Base-by-base conservation (phyloP, 352 stramenopile species). In the Phytophthora vignae region DNA sequence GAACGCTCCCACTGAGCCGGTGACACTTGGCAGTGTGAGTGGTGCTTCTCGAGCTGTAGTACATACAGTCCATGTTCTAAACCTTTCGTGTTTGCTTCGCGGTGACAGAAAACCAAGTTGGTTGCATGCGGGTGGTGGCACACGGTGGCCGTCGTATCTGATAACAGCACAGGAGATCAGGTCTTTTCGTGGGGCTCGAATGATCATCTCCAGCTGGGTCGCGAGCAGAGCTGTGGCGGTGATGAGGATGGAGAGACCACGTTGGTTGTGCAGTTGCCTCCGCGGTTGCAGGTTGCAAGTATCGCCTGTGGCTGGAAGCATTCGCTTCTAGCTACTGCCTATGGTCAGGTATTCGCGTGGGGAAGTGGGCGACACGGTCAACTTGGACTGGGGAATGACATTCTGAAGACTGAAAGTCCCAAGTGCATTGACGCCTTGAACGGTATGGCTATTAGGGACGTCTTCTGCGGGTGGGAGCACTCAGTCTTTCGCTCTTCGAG, bases 231-330 rank as follows among this genome's bases (percentile, higher is more conserved):
- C 14, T 19, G 22, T 49, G 50, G 52, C 0, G 15, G n/a, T 22
- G 33, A 55, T 19, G 38, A 55, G 21, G 19, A n/a, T 1, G 14
- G 27, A 2, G 14, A 64, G 7, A 55, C 64, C 17, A 27, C 52
- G 8, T 36, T 69, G n/a, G 64, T 82, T 38, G 5, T 57, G 21
- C 55, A 63, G 19, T 60, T 89, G 12, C 59, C 69, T 60, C 31
- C 14, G 1, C 40, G 49, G 7, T 65, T 88, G 14, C 64, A 72
- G 19, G 78, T 94, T 49, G n/a, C 67, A 27, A 92, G 84, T 46
- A 57, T 96, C 46, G 77, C 89, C 0, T 94, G 89, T 69, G 87
- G 89, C 5, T 96, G 89, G 89, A 96, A 96, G 36, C 89, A 96
- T 69, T 91, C 83, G 10, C 72, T 96, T 52, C 53, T 96, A 0